phyloP scores from a whole-genome alignment of 257 asterid species.

The Solanum chiquidenum region DNA sequence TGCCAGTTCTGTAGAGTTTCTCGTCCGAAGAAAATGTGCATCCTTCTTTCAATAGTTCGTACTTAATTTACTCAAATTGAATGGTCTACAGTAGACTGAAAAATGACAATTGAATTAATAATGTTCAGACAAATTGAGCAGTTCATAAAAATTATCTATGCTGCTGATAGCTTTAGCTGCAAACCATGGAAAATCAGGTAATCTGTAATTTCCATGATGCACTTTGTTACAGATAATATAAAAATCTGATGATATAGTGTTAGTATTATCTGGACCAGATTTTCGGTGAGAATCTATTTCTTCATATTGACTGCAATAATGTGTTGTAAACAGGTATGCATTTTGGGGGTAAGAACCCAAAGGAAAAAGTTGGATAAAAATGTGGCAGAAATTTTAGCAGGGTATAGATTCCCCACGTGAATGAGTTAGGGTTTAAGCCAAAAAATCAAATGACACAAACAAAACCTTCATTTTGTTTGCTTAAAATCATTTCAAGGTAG shows the following conservation, averaged over 20 bases:
- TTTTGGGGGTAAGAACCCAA: not conserved
- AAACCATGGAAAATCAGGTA: not conserved
- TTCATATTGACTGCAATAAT: not conserved
- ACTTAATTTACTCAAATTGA: not conserved
- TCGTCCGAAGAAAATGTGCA: not conserved
- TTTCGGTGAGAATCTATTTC: not conserved
- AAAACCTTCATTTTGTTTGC: not conserved
- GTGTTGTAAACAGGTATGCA: not conserved
- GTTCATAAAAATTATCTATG: not conserved
- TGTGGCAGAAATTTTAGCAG: not conserved
- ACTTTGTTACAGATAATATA: not conserved
- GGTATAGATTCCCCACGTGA: not conserved
- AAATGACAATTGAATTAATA: not conserved
- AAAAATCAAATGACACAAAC: not conserved
- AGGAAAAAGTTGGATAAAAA: not conserved
- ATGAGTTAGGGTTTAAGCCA: not conserved
- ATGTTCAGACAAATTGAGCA: not conserved
- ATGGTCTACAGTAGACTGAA: not conserved
- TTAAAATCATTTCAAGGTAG: not conserved
- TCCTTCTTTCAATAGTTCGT: not conserved
- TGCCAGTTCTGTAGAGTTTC: not conserved
- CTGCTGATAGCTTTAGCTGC: not conserved
- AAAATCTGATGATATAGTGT: not conserved
- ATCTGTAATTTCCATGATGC: not conserved
- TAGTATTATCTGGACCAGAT: not conserved